phyloP scores from a whole-genome alignment of 2,329 filamentous ascomycete species.

The Plenodomus biglobosus region DNA sequence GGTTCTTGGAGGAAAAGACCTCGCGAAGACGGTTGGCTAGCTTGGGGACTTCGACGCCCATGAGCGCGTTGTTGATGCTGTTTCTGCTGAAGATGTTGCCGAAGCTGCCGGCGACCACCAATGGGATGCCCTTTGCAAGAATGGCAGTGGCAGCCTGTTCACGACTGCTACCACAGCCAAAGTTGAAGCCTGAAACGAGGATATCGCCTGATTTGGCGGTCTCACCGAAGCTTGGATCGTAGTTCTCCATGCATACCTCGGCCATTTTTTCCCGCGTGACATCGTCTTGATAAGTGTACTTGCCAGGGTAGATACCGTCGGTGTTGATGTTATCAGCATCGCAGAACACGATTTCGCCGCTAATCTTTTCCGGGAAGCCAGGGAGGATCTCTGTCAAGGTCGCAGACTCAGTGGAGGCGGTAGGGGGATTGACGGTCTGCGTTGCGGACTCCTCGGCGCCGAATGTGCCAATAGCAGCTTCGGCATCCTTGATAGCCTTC shows the following conservation, averaged over 20 bases:
- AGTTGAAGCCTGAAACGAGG: slow-evolving; percentile 83
- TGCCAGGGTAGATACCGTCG: slow-evolving; percentile 87
- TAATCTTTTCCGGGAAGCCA: slow-evolving; percentile 81
- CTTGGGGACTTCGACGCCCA: slow-evolving; percentile 69
- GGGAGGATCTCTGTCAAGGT: slow-evolving; percentile 70
- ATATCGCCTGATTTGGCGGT: slow-evolving; percentile 73
- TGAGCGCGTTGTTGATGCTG: slow-evolving; percentile 76
- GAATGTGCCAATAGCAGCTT: slow-evolving; percentile 60
- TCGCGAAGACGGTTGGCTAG: slow-evolving; percentile 67
- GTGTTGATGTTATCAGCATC: slow-evolving; percentile 89
- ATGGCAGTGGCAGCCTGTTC: slow-evolving; percentile 90
- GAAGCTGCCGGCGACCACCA: slow-evolving; percentile 80
- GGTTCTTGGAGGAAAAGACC: slow-evolving; percentile 51
- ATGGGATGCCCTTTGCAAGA: slow-evolving; percentile 74
- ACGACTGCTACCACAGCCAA: slow-evolving; percentile 77
- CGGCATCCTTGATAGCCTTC: slow-evolving; percentile 68
- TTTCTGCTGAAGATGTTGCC: slow-evolving; percentile 81
- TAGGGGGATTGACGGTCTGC: slow-evolving; percentile 36
- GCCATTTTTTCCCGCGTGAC: slow-evolving; percentile 79
- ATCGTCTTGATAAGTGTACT: slow-evolving; percentile 90
- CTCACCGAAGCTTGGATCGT: slow-evolving; percentile 70
- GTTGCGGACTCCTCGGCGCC: slow-evolving; percentile 37
- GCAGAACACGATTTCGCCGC: slow-evolving; percentile 85
- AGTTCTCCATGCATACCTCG: slow-evolving; percentile 90
- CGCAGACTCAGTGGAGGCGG: slow-evolving; percentile 36